Conservation (phyloP, 2,329 filamentous ascomycete species). For the Exophiala xenobiotica region DNA sequence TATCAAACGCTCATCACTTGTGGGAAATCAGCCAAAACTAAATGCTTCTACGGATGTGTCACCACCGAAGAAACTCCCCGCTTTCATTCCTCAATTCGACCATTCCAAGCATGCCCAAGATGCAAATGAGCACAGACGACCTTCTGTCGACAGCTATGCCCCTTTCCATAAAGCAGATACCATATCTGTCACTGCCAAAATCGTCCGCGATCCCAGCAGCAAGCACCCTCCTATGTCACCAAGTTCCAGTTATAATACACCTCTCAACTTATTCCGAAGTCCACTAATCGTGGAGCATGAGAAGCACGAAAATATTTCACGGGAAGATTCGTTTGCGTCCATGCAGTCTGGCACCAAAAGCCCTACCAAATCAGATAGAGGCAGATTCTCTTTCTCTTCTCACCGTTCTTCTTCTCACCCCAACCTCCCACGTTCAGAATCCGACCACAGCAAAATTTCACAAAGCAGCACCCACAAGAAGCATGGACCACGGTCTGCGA, state of each 20-base stretch:
- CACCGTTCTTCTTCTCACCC: conserved; percentile 38
- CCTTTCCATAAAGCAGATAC: conserved; percentile 56
- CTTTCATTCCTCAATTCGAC: conserved; percentile 7
- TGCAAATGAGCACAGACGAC: conserved; percentile 8
- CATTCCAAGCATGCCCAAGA: not conserved
- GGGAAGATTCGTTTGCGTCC: conserved; percentile 24
- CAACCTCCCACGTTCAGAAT: conserved; percentile 39
- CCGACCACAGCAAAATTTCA: conserved; percentile 40
- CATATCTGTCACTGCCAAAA: conserved; percentile 83
- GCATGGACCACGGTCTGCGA: conserved; percentile 38
- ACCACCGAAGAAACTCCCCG: conserved; percentile 22
- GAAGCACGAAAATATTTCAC: conserved; percentile 40
- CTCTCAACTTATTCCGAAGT: conserved; percentile 53
- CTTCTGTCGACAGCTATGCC: conserved; percentile 10
- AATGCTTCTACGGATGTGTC: conserved; percentile 34
- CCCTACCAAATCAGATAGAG: conserved; percentile 34
- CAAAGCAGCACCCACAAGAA: conserved; percentile 40
- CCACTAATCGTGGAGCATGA: conserved; percentile 66
- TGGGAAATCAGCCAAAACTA: conserved; percentile 31
- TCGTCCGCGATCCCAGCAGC: conserved; percentile 60
- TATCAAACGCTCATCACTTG: conserved; percentile 32
- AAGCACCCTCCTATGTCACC: conserved; percentile 24
- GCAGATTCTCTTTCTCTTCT: conserved; percentile 43
- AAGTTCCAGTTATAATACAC: conserved; percentile 23
- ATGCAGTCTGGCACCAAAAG: conserved; percentile 24